Percentiles rank a stretch among this genome's conserved stretches.
Conservation (phyloP, 2,329 filamentous ascomycete species). For the Ilyonectria sp. region DNA sequence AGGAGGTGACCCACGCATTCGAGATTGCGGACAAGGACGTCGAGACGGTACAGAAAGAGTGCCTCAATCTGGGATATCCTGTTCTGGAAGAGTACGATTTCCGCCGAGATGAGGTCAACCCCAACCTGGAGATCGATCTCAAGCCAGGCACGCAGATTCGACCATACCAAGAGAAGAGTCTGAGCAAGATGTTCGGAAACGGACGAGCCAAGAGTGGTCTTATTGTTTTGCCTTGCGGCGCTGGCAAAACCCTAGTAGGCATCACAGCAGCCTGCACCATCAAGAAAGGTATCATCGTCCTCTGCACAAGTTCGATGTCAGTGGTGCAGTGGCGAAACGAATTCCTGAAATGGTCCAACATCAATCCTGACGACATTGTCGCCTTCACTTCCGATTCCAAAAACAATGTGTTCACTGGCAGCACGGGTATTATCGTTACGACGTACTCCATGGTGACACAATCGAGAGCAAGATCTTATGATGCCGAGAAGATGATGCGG, state of each 20-base stretch:
- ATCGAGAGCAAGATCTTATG: slow-evolving; percentile 87
- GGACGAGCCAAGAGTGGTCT: slow-evolving; percentile 97
- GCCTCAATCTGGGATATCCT: slow-evolving; percentile 87
- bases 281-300: slow-evolving; percentile 94
- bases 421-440: slow-evolving; percentile 95
- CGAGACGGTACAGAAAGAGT: slow-evolving; percentile 90
- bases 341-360: slow-evolving; percentile 98
- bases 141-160: slow-evolving; percentile 91
- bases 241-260: slow-evolving; percentile 97
- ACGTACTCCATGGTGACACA: slow-evolving; percentile 99
- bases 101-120: slow-evolving; percentile 88
- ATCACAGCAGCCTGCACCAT: slow-evolving; percentile 98
- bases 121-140: slow-evolving; percentile 93
- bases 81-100: slow-evolving; percentile 98
- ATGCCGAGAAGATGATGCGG: slow-evolving; percentile 97
- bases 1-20: slow-evolving; percentile 92
- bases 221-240: slow-evolving; percentile 96
- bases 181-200: slow-evolving; percentile 99
- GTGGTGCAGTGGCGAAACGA: slow-evolving; percentile 97
- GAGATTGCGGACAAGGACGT: slow-evolving; percentile 88
- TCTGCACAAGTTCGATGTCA: slow-evolving; percentile 98
- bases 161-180: slow-evolving; percentile 95
- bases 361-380: slow-evolving; percentile 90
- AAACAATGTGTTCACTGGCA: slow-evolving; percentile 81
- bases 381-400: slow-evolving; percentile 97